Conservation (phyloP, 495 filamentous ascomycete genomes). For the Aspergillus ostianus region DNA sequence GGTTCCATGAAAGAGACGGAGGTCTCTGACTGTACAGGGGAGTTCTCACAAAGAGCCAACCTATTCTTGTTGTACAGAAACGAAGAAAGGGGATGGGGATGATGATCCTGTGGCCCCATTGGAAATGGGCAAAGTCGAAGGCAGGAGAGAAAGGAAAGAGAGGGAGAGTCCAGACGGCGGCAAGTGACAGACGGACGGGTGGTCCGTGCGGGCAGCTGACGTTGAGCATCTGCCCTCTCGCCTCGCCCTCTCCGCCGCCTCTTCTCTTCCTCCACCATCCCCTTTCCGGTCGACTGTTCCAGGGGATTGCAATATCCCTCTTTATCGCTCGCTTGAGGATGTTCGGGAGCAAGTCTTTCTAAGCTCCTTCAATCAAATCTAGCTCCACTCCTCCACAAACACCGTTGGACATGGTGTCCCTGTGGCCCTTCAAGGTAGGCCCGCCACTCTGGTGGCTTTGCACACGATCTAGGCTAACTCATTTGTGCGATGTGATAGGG, state of each 20-base stretch:
- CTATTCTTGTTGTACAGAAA: neutral
- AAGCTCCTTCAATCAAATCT: neutral
- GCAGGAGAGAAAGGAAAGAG: neutral
- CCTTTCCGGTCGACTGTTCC: neutral
- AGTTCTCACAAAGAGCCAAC: too few species aligned
- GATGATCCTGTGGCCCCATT: neutral
- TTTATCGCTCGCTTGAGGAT: neutral
- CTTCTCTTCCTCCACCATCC: neutral
- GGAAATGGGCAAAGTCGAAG: too few species aligned
- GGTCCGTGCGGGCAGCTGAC: slow-evolving; percentile 5
- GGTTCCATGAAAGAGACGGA: neutral
- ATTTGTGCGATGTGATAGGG: slow-evolving; percentile 49
- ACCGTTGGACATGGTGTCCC: slow-evolving; percentile 65
- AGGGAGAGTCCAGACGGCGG: neutral
- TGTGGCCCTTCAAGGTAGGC: slow-evolving; percentile 77
- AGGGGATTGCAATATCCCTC: neutral
- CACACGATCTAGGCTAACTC: neutral
- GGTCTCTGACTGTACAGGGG: too few species aligned
- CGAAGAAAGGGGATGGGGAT: neutral
- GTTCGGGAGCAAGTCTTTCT: neutral
- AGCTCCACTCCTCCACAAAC: slow-evolving; percentile 29
- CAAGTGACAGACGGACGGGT: neutral
- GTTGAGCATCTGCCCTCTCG: neutral
- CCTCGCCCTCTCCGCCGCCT: neutral
- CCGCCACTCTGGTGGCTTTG: neutral